A percentile compares a stretch with the other conserved stretches of the same genome.
phyloP scores from a whole-genome alignment of 1,284 basidiomycete genomes.

The Ceraceosorus bombacis region DNA sequence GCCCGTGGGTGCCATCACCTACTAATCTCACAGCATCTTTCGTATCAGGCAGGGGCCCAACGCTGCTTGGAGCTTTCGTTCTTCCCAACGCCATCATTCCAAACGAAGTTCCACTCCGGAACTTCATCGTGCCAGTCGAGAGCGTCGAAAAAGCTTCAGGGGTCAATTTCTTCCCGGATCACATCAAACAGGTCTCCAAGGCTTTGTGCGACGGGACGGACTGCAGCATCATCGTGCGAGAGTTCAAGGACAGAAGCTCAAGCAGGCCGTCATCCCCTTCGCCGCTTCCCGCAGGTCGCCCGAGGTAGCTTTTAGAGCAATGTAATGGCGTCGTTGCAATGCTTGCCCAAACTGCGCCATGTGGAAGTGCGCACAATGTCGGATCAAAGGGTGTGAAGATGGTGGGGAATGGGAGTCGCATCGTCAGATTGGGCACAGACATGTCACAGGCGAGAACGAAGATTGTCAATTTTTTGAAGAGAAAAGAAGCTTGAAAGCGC shows the following conservation, averaged over 20 bases:
- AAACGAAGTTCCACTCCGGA: slow-evolving; percentile 37
- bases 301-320: too few relatives aligned
- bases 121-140: slow-evolving; percentile 59
- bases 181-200: slow-evolving; percentile 69
- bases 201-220: slow-evolving; percentile 63
- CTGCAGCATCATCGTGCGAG: slow-evolving; percentile 40
- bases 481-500: slow-evolving; percentile 5
- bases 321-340: too few relatives aligned
- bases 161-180: slow-evolving; percentile 76
- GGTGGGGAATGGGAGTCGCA: too few relatives aligned
- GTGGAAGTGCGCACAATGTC: too few relatives aligned
- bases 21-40: slow-evolving; percentile 1
- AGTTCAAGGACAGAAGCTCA: slow-evolving; percentile 19
- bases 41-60: slow-evolving; percentile 13
- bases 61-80: slow-evolving; percentile 41
- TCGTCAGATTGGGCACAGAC: too few relatives aligned
- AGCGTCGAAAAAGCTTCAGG: slow-evolving; percentile 85
- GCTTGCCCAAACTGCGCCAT: too few relatives aligned
- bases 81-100: slow-evolving; percentile 47
- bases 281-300: not conserved
- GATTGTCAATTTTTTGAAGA: not conserved
- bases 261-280: not conserved
- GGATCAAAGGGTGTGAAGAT: too few relatives aligned
- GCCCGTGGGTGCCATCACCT: not conserved
- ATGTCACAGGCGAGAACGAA: too few relatives aligned